phyloP scores from a whole-genome alignment of 352 stramenopile genomes.

The Paralagenidium karlingii region DNA sequence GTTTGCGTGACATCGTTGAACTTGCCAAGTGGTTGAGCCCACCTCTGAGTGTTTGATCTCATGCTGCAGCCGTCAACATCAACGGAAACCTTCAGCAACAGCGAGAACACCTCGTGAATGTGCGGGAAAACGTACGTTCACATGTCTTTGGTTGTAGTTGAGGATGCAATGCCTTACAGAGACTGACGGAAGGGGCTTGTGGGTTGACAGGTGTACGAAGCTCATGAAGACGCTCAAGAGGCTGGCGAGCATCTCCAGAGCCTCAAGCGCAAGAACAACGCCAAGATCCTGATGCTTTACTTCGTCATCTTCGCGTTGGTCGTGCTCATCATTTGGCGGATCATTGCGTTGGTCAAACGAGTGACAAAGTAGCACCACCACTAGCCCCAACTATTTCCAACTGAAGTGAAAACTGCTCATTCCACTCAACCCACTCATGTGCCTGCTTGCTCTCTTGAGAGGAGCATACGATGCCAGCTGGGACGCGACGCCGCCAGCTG shows the following conservation, averaged over 20 bases:
- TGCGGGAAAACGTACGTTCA: slow-evolving; percentile 61
- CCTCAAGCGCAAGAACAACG: slow-evolving; percentile 68
- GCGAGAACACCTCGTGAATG: slow-evolving; percentile 65
- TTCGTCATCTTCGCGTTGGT: slow-evolving; percentile 60
- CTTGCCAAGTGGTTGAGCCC: not conserved
- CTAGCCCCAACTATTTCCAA: too few species aligned
- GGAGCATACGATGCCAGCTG: too few species aligned
- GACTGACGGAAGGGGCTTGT: too few species aligned
- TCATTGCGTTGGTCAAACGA: too few species aligned
- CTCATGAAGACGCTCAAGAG: slow-evolving; percentile 55
- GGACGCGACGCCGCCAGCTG: too few species aligned
- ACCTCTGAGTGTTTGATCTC: too few species aligned
- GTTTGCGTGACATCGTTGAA: too few species aligned
- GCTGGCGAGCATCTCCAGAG: slow-evolving; percentile 52
- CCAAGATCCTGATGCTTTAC: slow-evolving; percentile 65
- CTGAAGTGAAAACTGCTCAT: too few species aligned
- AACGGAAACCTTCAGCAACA: slow-evolving; percentile 42
- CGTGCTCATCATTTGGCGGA: slow-evolving; percentile 53
- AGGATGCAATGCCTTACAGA: not conserved
- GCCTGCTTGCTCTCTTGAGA: too few species aligned
- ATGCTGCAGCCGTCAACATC: slow-evolving; percentile 34
- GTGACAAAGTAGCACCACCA: too few species aligned
- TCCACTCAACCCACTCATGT: too few species aligned
- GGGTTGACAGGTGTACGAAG: slow-evolving; percentile 38
- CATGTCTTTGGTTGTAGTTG: slow-evolving; percentile 6